A percentile compares a stretch with the other conserved stretches of the same genome.
Evolutionary conservation across 2,329 filamentous ascomycete species (phyloP).

Genomic region (Ophiocordyceps sinensis): DNA sequence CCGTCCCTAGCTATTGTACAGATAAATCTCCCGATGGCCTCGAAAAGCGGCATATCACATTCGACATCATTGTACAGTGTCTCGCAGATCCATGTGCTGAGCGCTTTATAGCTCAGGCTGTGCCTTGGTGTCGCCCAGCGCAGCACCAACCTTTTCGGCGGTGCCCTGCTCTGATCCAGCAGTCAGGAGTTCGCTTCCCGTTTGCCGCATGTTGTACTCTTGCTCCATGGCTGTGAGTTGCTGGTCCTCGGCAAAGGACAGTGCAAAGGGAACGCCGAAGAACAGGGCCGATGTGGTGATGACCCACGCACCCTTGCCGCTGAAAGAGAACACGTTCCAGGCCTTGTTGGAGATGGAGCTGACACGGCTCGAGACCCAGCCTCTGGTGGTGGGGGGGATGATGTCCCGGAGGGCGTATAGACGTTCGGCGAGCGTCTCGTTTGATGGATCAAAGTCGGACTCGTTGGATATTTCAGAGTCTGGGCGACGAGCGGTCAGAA

Average conservation of each 20-base stretch:
- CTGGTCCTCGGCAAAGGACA: constrained; percentile 92
- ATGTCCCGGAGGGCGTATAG: constrained; percentile 63
- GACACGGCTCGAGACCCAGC: constrained; percentile 48
- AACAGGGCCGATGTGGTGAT: constrained; percentile 80
- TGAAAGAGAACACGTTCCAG: constrained; percentile 49
- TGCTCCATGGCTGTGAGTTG: constrained; percentile 95
- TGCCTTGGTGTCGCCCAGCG: constrained; percentile 29
- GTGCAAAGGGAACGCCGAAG: constrained; percentile 81
- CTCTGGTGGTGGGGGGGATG: constrained; percentile 56
- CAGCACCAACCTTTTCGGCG: constrained; percentile 33
- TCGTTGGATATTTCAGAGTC: constrained; percentile 78
- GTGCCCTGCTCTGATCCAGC: constrained; percentile 29
- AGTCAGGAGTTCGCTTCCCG: constrained; percentile 58
- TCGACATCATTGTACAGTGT: not conserved
- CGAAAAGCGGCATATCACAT: not conserved
- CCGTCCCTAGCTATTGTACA: constrained; percentile 16
- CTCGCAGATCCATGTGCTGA: constrained; percentile 4
- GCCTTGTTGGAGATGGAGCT: constrained; percentile 34
- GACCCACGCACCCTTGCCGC: constrained; percentile 82
- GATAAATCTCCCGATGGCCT: not conserved
- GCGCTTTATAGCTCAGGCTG: constrained; percentile 34
- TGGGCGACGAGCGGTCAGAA: constrained; percentile 16
- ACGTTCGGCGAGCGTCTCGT: constrained; percentile 51
- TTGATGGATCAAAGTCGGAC: constrained; percentile 48
- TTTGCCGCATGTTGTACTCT: constrained; percentile 91